phyloP scores from a whole-genome alignment of 208 protist genomes.

The Willaertia magna region DNA sequence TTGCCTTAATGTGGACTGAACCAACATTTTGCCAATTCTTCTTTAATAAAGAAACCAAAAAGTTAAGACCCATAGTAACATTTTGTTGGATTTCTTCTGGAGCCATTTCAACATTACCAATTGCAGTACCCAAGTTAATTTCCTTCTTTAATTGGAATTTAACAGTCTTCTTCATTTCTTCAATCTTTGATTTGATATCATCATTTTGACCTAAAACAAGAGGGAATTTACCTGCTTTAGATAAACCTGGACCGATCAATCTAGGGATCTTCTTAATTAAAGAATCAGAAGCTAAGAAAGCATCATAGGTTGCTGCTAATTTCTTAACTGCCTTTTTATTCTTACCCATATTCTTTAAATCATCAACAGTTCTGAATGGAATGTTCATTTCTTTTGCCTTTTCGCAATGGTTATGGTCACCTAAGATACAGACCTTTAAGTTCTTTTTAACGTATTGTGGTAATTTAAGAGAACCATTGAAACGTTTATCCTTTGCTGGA shows the following conservation, averaged over 20 bases:
- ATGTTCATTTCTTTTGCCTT: constrained; percentile 72
- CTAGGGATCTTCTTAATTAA: constrained; percentile 92
- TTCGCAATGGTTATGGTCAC: constrained; percentile 86
- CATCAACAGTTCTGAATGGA: constrained; percentile 76
- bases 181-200: constrained; percentile 79
- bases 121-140: constrained; percentile 87
- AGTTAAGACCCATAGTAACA: constrained; percentile 92
- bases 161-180: constrained; percentile 82
- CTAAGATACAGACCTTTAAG: constrained; percentile 90
- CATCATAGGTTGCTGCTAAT: constrained; percentile 93
- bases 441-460: constrained; percentile 74
- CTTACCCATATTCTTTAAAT: constrained; percentile 98
- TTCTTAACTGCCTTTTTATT: constrained; percentile 99
- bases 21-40: constrained; percentile 99
- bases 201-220: constrained; percentile 77
- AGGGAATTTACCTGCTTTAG: constrained; percentile 98
- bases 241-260: constrained; percentile 90
- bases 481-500: constrained; percentile 98
- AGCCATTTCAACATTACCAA: constrained; percentile 90
- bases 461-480: constrained; percentile 87
- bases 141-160: constrained; percentile 99
- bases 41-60: constrained; percentile 98
- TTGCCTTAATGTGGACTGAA: constrained; percentile 95
- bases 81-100: constrained; percentile 87
- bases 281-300: constrained; percentile 90